Evolutionary conservation across 352 stramenopile species (phyloP).

Genomic region (Pelagophyceae sp.): DNA sequence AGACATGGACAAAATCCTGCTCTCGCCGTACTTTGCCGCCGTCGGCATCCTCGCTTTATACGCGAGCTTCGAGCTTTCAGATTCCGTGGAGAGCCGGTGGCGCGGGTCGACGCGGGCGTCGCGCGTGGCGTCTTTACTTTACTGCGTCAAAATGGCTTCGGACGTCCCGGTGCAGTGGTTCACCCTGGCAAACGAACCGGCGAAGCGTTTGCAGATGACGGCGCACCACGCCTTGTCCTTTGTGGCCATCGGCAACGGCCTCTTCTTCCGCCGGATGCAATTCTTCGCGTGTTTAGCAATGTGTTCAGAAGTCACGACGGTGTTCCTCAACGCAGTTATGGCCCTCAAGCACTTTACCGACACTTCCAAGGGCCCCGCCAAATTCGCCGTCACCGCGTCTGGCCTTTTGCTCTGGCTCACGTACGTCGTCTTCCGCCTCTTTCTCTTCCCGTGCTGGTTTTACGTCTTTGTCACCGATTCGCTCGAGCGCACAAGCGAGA

Average conservation of each 20-base stretch:
- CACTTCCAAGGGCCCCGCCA: background rate
- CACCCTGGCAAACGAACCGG: background rate
- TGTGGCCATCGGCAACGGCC: background rate
- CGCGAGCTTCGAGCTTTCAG: background rate
- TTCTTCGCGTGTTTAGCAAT: slow-evolving; percentile 8
- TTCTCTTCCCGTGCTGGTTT: slow-evolving; percentile 16
- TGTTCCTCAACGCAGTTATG: slow-evolving; percentile 9
- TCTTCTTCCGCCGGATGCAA: background rate
- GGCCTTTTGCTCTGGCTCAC: slow-evolving; percentile 7
- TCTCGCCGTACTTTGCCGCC: background rate
- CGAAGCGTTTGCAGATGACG: background rate
- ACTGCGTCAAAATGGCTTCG: background rate
- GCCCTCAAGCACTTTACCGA: slow-evolving; percentile 7
- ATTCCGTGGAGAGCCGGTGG: background rate
- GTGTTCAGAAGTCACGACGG: background rate
- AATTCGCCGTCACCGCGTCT: background rate
- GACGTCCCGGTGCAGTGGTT: background rate
- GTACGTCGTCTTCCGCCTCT: slow-evolving; percentile 11
- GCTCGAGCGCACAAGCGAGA: background rate
- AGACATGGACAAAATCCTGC: background rate
- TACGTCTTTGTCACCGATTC: slow-evolving; percentile 11
- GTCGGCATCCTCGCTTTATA: background rate
- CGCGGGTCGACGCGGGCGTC: background rate
- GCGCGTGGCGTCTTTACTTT: background rate
- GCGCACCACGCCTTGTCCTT: background rate